phyloP scores from a whole-genome alignment of 2,329 filamentous ascomycete species.

The Periglandula ipomoeae region DNA sequence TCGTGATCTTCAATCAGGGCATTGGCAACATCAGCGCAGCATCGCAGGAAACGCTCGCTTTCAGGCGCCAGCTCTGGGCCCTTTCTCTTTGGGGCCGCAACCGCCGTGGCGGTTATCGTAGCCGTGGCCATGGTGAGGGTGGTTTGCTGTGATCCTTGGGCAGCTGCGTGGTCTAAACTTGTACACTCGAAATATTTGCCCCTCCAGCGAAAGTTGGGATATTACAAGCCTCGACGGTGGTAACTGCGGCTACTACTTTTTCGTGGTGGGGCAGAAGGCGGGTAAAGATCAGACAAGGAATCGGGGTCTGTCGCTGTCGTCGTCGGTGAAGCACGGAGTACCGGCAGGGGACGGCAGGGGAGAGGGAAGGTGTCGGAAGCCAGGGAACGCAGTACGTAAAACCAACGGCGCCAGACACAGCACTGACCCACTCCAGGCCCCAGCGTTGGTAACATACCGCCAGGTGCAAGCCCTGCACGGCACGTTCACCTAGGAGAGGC shows the following conservation, averaged over 20 bases:
- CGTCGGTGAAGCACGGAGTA: too few relatives aligned
- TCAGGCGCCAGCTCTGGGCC: constrained; percentile 72
- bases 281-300: too few relatives aligned
- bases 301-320: too few relatives aligned
- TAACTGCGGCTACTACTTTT: not conserved
- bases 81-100: constrained; percentile 62
- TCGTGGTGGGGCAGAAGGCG: constrained; percentile 6
- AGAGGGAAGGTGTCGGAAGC: too few relatives aligned
- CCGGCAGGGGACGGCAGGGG: too few relatives aligned
- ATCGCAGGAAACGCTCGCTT: constrained; percentile 87
- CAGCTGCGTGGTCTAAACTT: not conserved
- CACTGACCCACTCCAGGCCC: too few relatives aligned
- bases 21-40: constrained; percentile 91
- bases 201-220: not conserved
- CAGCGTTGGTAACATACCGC: too few relatives aligned
- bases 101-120: constrained; percentile 56
- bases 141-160: not conserved
- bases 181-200: not conserved
- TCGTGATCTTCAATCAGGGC: constrained; percentile 93
- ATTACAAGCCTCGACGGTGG: not conserved
- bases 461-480: too few relatives aligned
- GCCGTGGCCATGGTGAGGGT: constrained; percentile 29
- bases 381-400: too few relatives aligned
- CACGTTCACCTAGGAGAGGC: too few relatives aligned
- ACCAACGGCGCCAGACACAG: too few relatives aligned